These are phyloP conservation scores for Grosmannia penicillata DNA, from an alignment of 2,329 filamentous ascomycete genomes.

Conservation along the genomic window DNA sequence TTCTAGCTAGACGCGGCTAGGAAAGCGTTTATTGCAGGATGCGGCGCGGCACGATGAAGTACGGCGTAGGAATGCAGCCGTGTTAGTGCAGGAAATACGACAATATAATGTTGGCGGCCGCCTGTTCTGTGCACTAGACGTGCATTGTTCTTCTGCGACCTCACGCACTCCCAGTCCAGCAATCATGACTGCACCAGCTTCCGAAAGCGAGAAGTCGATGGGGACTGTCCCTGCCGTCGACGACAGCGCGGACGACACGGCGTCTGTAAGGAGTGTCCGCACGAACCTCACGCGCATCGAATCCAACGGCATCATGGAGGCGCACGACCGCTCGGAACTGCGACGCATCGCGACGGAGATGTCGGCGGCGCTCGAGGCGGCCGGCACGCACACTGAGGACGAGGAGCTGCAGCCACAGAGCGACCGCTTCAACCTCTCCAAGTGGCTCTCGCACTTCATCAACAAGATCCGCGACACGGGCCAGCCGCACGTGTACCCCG, in stretches of 20 bases:
- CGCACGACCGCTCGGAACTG: conserved; percentile 5
- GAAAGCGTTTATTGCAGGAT: too few relatives aligned
- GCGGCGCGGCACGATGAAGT: too few relatives aligned
- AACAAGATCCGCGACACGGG: conserved; percentile 35
- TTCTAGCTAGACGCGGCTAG: too few relatives aligned
- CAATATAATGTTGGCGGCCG: too few relatives aligned
- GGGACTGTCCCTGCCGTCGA: too few relatives aligned
- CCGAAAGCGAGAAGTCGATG: too few relatives aligned
- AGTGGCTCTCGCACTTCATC: conserved; percentile 46
- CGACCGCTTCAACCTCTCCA: conserved; percentile 30
- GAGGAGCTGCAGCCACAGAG: conserved; percentile 30
- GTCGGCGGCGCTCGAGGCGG: conserved; percentile 24
- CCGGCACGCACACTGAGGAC: conserved; percentile 25
- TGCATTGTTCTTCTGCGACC: too few relatives aligned
- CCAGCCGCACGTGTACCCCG: conserved; percentile 42
- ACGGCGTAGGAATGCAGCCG: too few relatives aligned
- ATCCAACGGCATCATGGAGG: conserved; percentile 6
- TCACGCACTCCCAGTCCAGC: too few relatives aligned
- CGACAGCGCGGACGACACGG: conserved; percentile 22
- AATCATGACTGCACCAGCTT: too few relatives aligned
- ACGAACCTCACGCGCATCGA: conserved; percentile 17
- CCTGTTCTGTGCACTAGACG: too few relatives aligned
- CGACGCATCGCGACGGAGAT: conserved; percentile 26
- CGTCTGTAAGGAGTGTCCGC: conserved; percentile 30
- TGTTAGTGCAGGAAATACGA: too few relatives aligned